Conservation (phyloP, 441 rosid genomes). For the Biscutella laevigata region DNA sequence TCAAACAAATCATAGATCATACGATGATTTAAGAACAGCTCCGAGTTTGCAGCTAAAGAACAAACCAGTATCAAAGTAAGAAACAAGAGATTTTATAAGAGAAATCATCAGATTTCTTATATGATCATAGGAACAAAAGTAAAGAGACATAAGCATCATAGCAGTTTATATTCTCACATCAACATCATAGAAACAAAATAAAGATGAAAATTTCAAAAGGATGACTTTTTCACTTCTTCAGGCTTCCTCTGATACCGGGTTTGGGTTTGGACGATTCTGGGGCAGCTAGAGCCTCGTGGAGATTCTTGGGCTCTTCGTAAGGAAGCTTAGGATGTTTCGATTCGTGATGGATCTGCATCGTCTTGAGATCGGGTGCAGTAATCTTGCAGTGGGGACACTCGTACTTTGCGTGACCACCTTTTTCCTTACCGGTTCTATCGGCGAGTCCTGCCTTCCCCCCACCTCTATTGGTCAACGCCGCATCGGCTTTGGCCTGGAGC, state of each 20-base stretch:
- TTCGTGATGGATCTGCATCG: constrained; percentile 96
- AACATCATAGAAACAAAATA: background rate
- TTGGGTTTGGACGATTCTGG: constrained; percentile 28
- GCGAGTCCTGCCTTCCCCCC: constrained; percentile 82
- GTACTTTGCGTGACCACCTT: constrained; percentile 92
- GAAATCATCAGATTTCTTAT: constrained; percentile 9
- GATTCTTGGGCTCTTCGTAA: constrained; percentile 62
- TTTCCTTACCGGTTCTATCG: constrained; percentile 66
- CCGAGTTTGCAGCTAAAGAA: background rate
- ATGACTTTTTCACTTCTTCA: constrained; percentile 26
- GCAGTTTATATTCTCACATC: constrained; percentile 15
- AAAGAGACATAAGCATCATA: constrained; percentile 16
- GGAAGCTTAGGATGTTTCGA: constrained; percentile 84
- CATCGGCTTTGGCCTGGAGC: constrained; percentile 66
- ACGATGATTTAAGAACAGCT: too few relatives aligned
- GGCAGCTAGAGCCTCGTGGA: constrained; percentile 35
- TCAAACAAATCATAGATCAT: too few relatives aligned
- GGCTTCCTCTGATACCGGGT: constrained; percentile 34
- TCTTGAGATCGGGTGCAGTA: constrained; percentile 69
- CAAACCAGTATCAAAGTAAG: background rate
- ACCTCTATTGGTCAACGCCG: constrained; percentile 79
- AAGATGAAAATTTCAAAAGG: background rate
- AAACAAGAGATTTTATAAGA: constrained; percentile 7
- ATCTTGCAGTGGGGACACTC: constrained; percentile 92
- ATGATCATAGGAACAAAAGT: constrained; percentile 3